Evolutionary conservation across 2,329 filamentous ascomycete species (phyloP).

Genomic region (Trichoderma harzianum): DNA sequence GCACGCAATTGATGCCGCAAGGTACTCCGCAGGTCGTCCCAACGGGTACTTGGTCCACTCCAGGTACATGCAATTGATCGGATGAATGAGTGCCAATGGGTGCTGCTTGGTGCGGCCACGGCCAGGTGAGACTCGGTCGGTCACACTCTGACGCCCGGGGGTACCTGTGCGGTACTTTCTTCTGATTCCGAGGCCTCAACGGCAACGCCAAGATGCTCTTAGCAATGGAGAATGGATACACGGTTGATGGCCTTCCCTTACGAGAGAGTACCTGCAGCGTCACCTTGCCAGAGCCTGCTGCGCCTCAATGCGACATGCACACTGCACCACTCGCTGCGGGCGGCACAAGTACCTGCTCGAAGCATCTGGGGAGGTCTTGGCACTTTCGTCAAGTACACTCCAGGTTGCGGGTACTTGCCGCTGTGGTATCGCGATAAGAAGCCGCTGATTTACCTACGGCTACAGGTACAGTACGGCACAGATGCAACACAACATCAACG

Average conservation of each 20-base stretch:
- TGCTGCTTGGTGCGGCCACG: not conserved
- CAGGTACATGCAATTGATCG: not conserved
- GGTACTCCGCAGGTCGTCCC: not conserved
- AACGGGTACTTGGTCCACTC: not conserved
- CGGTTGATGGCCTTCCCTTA: not conserved
- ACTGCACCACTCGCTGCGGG: not conserved
- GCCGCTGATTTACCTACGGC: not conserved
- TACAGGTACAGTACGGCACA: no score
- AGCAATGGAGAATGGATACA: not conserved
- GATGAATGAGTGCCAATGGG: not conserved
- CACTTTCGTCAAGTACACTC: not conserved
- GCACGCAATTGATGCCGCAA: not conserved
- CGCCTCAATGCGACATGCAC: slow-evolving; percentile 3
- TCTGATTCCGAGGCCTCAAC: not conserved
- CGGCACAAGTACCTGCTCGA: not conserved
- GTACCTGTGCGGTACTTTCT: slow-evolving; percentile 9
- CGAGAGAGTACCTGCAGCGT: not conserved
- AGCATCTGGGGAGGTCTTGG: not conserved
- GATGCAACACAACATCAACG: not conserved
- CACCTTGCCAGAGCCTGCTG: not conserved
- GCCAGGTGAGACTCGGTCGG: not conserved
- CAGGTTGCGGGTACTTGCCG: not conserved
- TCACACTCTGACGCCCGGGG: not conserved
- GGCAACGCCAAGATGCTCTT: not conserved
- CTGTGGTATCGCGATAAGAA: not conserved